Conservation (phyloP, 345 rosid species). For the Firmiana major region DNA sequence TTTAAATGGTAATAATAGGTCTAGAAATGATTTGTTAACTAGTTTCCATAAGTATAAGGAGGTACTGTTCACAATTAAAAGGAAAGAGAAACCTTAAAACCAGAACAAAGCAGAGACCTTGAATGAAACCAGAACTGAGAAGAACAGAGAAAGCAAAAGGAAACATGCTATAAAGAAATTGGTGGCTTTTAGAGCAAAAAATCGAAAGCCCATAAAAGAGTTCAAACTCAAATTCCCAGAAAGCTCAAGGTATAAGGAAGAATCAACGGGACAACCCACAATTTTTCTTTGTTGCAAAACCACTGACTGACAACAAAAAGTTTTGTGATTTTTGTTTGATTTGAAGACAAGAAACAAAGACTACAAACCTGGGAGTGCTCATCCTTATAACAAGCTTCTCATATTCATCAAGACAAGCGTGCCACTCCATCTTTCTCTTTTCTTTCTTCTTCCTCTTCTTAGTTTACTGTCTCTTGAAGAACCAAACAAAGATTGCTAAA, state of each 20-base stretch:
- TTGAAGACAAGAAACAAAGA: neutral
- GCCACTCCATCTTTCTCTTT: slow-evolving; percentile 49
- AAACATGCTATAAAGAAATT: neutral
- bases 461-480: neutral
- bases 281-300: neutral
- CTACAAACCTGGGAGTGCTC: slow-evolving; percentile 83
- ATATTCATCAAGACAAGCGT: slow-evolving; percentile 75
- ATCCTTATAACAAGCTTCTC: slow-evolving; percentile 87
- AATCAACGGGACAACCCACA: neutral
- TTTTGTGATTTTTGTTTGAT: neutral
- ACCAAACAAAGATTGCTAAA: neutral
- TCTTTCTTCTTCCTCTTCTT: neutral
- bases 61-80: neutral
- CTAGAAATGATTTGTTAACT: neutral
- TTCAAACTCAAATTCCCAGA: neutral
- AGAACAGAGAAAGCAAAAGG: neutral
- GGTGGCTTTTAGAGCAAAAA: neutral
- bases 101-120: neutral
- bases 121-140: neutral
- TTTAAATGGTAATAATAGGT: neutral
- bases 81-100: neutral
- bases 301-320: neutral
- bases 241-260: neutral
- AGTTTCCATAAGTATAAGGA: neutral
- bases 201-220: neutral